Evolutionary conservation across 169 alveolate species (phyloP).

Genomic region (Plasmodium vivax): DNA sequence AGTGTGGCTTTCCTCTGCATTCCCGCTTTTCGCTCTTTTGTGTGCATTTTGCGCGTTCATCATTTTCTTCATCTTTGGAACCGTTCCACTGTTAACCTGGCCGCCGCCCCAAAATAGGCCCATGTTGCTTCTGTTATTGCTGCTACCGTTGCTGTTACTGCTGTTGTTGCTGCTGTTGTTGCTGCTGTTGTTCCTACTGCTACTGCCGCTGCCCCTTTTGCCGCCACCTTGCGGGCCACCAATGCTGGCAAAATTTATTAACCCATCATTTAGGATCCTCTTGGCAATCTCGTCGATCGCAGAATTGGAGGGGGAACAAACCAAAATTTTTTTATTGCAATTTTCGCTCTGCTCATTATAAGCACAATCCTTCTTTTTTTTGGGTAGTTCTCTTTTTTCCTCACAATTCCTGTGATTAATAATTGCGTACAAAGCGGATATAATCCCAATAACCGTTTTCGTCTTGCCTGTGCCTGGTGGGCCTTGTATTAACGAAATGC

Average conservation of each 20-base stretch:
- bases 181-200: background rate
- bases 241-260: conserved; percentile 31
- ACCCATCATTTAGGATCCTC: conserved; percentile 79
- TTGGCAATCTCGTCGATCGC: conserved; percentile 98
- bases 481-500: conserved; percentile 93
- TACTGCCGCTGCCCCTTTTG: conserved; percentile 1
- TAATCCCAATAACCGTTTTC: conserved; percentile 93
- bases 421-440: conserved; percentile 73
- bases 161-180: background rate
- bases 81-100: background rate
- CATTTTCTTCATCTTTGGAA: background rate
- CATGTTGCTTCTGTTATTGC: background rate
- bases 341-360: conserved; percentile 23
- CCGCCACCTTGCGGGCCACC: background rate
- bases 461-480: conserved; percentile 99
- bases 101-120: background rate
- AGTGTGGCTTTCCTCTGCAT: background rate
- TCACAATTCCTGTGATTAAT: background rate
- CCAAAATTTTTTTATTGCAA: conserved; percentile 86
- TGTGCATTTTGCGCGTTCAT: background rate
- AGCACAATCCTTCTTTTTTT: conserved; percentile 33
- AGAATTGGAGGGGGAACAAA: conserved; percentile 99
- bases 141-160: background rate
- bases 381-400: background rate
- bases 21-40: background rate